Evolutionary conservation across 805 yeast genomes (phyloP), one percentile per base, ranked within the genome.

Genomic region (Monosporozyma unispora): DNA sequence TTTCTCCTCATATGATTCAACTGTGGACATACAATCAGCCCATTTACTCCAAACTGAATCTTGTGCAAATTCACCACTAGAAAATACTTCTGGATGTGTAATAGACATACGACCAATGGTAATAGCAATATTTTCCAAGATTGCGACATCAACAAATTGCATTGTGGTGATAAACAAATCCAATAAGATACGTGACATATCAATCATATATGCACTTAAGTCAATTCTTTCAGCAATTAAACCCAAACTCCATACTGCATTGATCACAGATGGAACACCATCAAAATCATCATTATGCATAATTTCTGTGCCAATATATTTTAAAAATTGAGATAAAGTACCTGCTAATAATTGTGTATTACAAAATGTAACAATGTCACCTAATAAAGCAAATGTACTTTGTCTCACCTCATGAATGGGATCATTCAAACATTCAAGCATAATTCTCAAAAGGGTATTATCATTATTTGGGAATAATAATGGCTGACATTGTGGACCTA

Each of bases 181-280:
- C 10, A 64, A 45, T 18, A 63, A 48, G 8, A 64, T 48, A 10
- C 61, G 53, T 12, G 66, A 57, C 31, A 67, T 29, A 37, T 66
- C 67, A 23, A 67, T 50, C 25, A 65, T 53, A 47, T 58, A 63
- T 12, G 58, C 61, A 18, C 61, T 56, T 25, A 67, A 44, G 44
- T 65, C 65, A 10, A 65, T 48, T 49, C 86, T 77, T 59, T 89
- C 71, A 3, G 87, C 75, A 28, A 93, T 79, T 64, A 93, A 96
- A 42, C 99, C 98, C 12, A 86, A 69, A 1, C 96, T 79, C 99
- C 99, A 93, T 46, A 87, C 81, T 1, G 98, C 93, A 66, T 93
- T 93, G 12, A 63, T 57, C 31, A 67, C 54, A 2, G 69, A 57
- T 5, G 70, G 61, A 3, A 57, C 60, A 9, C 69, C 67, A 22